Conservation (phyloP, 305 asterid species). For the Striga hermonthica region DNA sequence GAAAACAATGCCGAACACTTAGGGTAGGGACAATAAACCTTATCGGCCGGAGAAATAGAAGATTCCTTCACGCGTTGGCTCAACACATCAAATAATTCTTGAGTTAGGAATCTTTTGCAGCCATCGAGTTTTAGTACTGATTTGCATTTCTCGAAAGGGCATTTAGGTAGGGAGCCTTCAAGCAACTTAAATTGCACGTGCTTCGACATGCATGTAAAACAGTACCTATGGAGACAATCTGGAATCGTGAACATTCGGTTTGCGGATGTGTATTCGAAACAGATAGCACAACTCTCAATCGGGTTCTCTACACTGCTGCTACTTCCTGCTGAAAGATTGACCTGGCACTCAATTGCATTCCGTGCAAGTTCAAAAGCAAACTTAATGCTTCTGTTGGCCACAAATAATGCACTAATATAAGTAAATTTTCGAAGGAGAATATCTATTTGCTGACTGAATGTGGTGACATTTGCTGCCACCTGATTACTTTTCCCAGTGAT, state of each 20-base stretch:
- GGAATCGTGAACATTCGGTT: constrained; percentile 43
- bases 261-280: constrained; percentile 45
- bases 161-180: constrained; percentile 51
- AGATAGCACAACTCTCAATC: constrained; percentile 48
- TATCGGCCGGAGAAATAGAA: constrained; percentile 45
- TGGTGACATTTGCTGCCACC: constrained; percentile 25
- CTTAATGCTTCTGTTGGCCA: constrained; percentile 35
- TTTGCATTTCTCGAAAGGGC: constrained; percentile 55
- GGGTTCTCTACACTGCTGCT: constrained; percentile 29
- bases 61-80: constrained; percentile 52
- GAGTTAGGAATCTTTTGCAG: constrained; percentile 54
- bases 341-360: constrained; percentile 39
- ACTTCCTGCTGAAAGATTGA: constrained; percentile 29
- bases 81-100: constrained; percentile 52
- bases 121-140: constrained; percentile 39
- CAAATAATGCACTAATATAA: constrained; percentile 27
- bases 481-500: constrained; percentile 32
- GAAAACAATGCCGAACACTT: constrained; percentile 54
- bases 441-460: constrained; percentile 36
- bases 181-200: constrained; percentile 60
- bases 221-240: constrained; percentile 54
- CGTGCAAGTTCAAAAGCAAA: constrained; percentile 47
- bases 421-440: constrained; percentile 39
- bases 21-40: constrained; percentile 58
- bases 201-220: constrained; percentile 50